Percentiles rank a stretch among this genome's conserved stretches.
Conservation (phyloP, 768 basidiomycete species). For the Trametes gibbosa region DNA sequence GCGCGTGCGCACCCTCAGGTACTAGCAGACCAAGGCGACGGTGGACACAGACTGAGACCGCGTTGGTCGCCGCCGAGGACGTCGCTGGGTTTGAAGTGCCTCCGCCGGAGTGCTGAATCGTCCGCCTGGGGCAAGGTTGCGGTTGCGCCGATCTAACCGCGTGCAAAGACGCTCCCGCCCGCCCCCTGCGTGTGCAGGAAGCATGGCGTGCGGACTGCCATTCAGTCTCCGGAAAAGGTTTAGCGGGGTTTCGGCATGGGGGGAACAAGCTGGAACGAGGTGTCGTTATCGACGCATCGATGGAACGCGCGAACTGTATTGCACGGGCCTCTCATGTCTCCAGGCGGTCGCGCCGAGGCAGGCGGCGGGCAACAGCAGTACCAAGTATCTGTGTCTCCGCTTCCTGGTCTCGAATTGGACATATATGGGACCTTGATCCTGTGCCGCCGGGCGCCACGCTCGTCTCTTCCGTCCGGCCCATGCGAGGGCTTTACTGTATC, state of each 20-base stretch:
- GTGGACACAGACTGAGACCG: too few relatives aligned
- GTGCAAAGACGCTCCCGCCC: background rate
- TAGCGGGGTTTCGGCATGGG: constrained; percentile 10
- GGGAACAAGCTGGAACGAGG: background rate
- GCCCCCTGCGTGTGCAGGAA: background rate
- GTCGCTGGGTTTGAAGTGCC: constrained; percentile 16
- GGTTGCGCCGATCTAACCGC: constrained; percentile 15
- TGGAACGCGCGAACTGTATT: constrained; percentile 9
- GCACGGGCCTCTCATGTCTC: background rate
- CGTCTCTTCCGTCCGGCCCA: constrained; percentile 4
- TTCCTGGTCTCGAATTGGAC: background rate
- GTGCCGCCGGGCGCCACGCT: constrained; percentile 9
- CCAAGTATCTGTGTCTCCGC: constrained; percentile 5
- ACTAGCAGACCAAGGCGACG: too few relatives aligned
- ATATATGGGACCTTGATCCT: constrained; percentile 8
- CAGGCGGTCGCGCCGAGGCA: background rate
- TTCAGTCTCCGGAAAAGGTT: background rate
- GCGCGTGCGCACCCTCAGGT: background rate
- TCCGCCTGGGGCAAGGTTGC: background rate
- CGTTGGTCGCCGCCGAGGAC: background rate
- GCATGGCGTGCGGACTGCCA: background rate
- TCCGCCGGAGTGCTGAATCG: background rate
- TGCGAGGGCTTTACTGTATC: constrained; percentile 10
- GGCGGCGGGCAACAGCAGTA: background rate
- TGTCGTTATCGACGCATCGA: constrained; percentile 15